Conservation (phyloP, 805 yeast genomes). For the Suhomyces sp. region DNA sequence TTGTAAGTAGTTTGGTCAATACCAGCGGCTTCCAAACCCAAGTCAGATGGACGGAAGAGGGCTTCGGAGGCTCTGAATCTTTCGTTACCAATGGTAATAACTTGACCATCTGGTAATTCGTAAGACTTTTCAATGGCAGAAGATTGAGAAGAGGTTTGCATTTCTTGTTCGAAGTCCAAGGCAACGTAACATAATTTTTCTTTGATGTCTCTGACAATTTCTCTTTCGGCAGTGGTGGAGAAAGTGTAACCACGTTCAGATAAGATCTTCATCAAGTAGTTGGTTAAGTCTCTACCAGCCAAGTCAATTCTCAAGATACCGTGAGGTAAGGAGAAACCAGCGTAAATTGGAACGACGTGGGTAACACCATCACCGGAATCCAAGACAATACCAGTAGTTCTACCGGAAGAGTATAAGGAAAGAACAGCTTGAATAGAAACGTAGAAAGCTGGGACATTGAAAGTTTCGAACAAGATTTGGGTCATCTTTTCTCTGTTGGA, state of each 20-base stretch:
- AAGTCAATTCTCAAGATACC: constrained; percentile 98
- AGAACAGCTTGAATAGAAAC: constrained; percentile 98
- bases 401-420: constrained; percentile 98
- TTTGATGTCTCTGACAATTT: constrained; percentile 90
- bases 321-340: constrained; percentile 99
- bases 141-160: constrained; percentile 98
- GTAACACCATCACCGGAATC: constrained; percentile 99
- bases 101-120: constrained; percentile 99
- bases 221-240: constrained; percentile 99
- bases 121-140: constrained; percentile 97
- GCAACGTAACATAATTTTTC: constrained; percentile 99
- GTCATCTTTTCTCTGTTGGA: constrained; percentile 99
- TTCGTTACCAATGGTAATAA: constrained; percentile 98
- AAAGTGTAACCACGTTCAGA: constrained; percentile 98
- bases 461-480: constrained; percentile 98
- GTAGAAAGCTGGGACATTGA: constrained; percentile 99
- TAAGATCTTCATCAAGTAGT: constrained; percentile 97
- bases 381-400: constrained; percentile 99
- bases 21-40: constrained; percentile 94
- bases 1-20: constrained; percentile 96
- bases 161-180: constrained; percentile 97
- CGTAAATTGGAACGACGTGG: constrained; percentile 99
- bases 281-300: constrained; percentile 99
- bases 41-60: constrained; percentile 95
- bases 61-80: constrained; percentile 99